These are phyloP conservation scores for Coemansia sp. DNA, from an alignment of 192 early-diverging fungal genomes.

Conservation along the genomic window DNA sequence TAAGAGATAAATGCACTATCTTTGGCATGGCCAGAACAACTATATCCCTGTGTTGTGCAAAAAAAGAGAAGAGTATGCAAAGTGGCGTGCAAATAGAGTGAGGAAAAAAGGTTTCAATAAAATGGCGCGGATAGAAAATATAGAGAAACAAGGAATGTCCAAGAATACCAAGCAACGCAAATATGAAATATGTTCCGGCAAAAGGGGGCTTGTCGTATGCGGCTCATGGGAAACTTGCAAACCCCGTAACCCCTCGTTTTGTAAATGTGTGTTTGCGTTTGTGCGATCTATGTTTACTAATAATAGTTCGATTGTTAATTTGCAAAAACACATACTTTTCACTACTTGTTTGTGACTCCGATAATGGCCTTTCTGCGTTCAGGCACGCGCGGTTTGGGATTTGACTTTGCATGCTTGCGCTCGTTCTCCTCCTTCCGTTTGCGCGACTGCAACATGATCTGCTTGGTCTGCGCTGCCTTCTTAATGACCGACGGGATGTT, in stretches of 20 bases:
- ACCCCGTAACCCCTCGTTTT: background rate
- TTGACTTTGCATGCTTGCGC: constrained; percentile 78
- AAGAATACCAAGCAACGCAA: no score
- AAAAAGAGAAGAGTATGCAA: background rate
- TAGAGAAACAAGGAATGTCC: no score
- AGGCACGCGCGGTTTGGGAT: constrained; percentile 59
- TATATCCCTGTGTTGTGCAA: background rate
- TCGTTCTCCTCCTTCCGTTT: constrained; percentile 89
- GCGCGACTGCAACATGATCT: constrained; percentile 74
- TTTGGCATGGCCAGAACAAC: constrained; percentile 21
- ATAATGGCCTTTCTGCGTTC: constrained; percentile 75
- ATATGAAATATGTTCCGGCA: no score
- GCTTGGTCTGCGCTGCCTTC: constrained; percentile 76
- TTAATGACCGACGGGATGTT: constrained; percentile 82
- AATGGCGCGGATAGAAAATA: no score
- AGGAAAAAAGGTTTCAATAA: no score
- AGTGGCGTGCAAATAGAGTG: no score
- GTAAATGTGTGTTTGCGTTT: background rate
- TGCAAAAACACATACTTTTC: background rate
- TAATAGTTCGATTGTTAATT: background rate
- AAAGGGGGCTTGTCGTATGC: background rate
- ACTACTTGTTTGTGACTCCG: constrained; percentile 55
- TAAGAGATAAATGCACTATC: constrained; percentile 72
- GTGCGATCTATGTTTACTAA: background rate
- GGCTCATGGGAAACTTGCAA: background rate